These are phyloP conservation scores for Aureobasidium zeae DNA, from an alignment of 2,329 filamentous ascomycete genomes.

Conservation along the genomic window DNA sequence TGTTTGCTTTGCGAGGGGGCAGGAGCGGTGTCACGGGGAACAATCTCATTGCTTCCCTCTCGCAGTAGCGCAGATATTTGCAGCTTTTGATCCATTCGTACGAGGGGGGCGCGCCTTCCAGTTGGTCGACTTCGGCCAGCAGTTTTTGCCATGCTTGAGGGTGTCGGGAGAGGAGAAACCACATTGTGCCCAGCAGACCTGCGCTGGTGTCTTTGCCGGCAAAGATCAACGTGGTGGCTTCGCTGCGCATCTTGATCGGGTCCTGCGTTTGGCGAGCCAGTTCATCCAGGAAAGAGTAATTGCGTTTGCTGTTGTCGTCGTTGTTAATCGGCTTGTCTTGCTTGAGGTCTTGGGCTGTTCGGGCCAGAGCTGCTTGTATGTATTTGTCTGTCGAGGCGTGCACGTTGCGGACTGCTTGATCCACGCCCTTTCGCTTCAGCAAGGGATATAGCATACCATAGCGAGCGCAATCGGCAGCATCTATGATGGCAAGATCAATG, in stretches of 20 bases:
- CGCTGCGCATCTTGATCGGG: constrained; percentile 31
- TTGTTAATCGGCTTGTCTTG: constrained; percentile 8
- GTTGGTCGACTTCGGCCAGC: constrained; percentile 19
- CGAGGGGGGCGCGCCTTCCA: constrained; percentile 34
- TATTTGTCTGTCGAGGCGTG: constrained; percentile 16
- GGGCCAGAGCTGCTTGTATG: constrained; percentile 18
- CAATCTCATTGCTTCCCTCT: constrained; percentile 64
- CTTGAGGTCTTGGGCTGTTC: constrained; percentile 11
- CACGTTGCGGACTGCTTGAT: constrained; percentile 13
- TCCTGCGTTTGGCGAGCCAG: constrained; percentile 42
- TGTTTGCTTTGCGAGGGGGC: constrained; percentile 58
- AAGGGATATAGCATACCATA: constrained; percentile 15
- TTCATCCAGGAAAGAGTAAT: constrained; percentile 52
- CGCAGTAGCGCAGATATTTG: constrained; percentile 42
- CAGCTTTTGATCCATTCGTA: constrained; percentile 21
- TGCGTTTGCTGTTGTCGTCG: constrained; percentile 21
- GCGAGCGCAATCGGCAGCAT: constrained; percentile 14
- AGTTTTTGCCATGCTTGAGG: constrained; percentile 21
- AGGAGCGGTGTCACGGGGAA: constrained; percentile 60
- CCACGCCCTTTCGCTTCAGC: constrained; percentile 13
- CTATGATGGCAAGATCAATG: constrained; percentile 17
- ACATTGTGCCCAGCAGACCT: constrained; percentile 35
- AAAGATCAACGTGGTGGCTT: constrained; percentile 41
- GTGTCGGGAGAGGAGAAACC: constrained; percentile 24
- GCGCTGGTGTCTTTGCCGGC: constrained; percentile 46